Evolutionary conservation across 148 eudicot genomes (phyloP), one percentile per base, ranked within the genome.

Genomic region (Nyssa sinensis): DNA sequence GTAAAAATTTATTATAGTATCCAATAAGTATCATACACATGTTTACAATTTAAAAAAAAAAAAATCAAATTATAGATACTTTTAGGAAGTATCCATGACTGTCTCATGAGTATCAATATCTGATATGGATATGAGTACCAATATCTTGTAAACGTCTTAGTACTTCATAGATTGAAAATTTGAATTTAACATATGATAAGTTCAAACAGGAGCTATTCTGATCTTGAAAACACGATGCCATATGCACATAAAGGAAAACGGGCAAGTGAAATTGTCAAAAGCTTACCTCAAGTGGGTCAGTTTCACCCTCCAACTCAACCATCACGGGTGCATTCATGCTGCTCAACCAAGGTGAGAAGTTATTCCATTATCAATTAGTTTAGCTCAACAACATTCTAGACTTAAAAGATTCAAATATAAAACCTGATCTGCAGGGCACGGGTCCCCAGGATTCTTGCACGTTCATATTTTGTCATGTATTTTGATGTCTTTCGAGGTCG

Each of bases 261-360:
- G 51, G 39, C 47, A 39, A 13, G 0, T 5, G 37, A 7, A 55
- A 19, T 17, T 4, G 12, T 11, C 2, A 44, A 3, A 55, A 55
- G 37, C 28, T 49, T 64, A 86, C 92, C 92, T 88, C 92, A 74
- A 88, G 92, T 25, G 92, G 92, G 51, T 88, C 92, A 62, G 85
- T 86, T 77, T 88, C 92, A 69, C 92, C 92, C 70, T 86, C 85
- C 78, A 86, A 73, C 73, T 86, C 92, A 62, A 88, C 92, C 89
- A 88, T 88, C 68, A 88, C 89, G 11, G 92, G 92, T 12, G 92
- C 92, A 77, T 88, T 88, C 92, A 88, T 88, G 77, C 89, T 88
- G 86, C 70, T 71, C 11, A 67, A 70, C 11, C 39, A 65, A 75
- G 2, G 14, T 33, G 30, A 72, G 14, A 64, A 60, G 24, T 8